Conservation (phyloP, 495 filamentous ascomycete genomes). For the Aspergillus nanangensis region DNA sequence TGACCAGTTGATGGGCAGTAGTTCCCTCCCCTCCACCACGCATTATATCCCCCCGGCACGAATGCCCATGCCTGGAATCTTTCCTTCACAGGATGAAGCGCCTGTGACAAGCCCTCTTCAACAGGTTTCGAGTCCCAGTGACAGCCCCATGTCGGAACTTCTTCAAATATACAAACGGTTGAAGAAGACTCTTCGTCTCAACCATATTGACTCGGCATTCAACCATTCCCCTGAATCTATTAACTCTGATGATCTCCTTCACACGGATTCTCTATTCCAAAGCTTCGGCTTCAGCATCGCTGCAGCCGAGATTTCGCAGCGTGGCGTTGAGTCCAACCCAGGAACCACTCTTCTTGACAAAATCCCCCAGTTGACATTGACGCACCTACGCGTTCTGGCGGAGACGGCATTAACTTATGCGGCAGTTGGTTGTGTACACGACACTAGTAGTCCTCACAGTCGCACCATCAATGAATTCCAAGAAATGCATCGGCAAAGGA, state of each 20-base stretch:
- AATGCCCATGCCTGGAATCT: constrained; percentile 45
- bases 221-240: constrained; percentile 33
- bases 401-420: constrained; percentile 86
- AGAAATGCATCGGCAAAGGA: constrained; percentile 64
- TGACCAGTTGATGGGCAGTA: constrained; percentile 37
- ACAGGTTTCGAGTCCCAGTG: constrained; percentile 27
- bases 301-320: constrained; percentile 85
- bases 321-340: constrained; percentile 73
- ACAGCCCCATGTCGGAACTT: constrained; percentile 62
- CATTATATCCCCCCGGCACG: constrained; percentile 24
- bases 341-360: constrained; percentile 77
- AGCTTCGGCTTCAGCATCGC: constrained; percentile 86
- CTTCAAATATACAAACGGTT: constrained; percentile 74
- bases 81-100: constrained; percentile 34
- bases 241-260: constrained; percentile 47
- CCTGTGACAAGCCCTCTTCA: constrained; percentile 29
- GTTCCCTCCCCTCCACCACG: constrained; percentile 25
- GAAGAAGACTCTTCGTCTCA: constrained; percentile 69
- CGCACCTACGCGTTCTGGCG: constrained; percentile 83
- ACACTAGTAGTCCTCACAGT: constrained; percentile 47
- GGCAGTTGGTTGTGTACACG: constrained; percentile 65
- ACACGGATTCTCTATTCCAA: constrained; percentile 65
- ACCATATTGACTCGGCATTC: constrained; percentile 56
- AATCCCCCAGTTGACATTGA: constrained; percentile 74
- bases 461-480: constrained; percentile 62